Conservation (phyloP, 805 yeast genomes). For the Wickerhamiella hasegawae region DNA sequence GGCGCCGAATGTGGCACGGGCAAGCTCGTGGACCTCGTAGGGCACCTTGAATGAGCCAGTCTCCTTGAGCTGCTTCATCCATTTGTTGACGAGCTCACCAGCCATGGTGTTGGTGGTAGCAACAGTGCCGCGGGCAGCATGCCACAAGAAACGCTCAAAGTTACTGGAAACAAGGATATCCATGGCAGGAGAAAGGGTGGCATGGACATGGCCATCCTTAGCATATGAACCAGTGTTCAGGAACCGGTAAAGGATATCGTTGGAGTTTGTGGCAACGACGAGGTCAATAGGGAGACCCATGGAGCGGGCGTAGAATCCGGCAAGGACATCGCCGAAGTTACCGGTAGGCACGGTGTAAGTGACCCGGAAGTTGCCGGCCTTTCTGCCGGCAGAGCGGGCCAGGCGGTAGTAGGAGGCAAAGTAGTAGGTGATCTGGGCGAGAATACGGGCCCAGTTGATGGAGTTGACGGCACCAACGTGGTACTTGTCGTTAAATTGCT, state of each 20-base stretch:
- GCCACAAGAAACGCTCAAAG: slow-evolving; percentile 94
- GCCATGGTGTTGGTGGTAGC: slow-evolving; percentile 47
- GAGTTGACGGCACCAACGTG: slow-evolving; percentile 97
- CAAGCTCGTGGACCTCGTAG: slow-evolving; percentile 43
- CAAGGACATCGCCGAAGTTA: slow-evolving; percentile 94
- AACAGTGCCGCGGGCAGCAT: slow-evolving; percentile 59
- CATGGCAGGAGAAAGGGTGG: slow-evolving; percentile 96
- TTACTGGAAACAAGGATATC: slow-evolving; percentile 90
- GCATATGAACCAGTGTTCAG: slow-evolving; percentile 73
- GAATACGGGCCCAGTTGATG: slow-evolving; percentile 96
- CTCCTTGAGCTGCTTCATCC: slow-evolving; percentile 68
- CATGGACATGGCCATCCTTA: slow-evolving; percentile 57
- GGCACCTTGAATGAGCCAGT: slow-evolving; percentile 66
- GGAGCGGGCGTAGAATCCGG: slow-evolving; percentile 85
- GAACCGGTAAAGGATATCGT: slow-evolving; percentile 89
- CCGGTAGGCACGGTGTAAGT: slow-evolving; percentile 94
- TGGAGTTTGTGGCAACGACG: slow-evolving; percentile 89
- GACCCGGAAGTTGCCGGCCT: slow-evolving; percentile 25
- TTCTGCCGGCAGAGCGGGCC: slow-evolving; percentile 13
- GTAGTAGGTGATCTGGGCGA: slow-evolving; percentile 95
- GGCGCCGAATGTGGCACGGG: slow-evolving; percentile 56
- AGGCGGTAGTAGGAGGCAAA: slow-evolving; percentile 80
- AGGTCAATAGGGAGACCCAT: slow-evolving; percentile 91
- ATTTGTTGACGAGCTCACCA: slow-evolving; percentile 50
- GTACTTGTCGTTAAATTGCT: slow-evolving; percentile 70